phyloP scores from a whole-genome alignment of 179 eudicot genomes.

The Beta lomatogona region DNA sequence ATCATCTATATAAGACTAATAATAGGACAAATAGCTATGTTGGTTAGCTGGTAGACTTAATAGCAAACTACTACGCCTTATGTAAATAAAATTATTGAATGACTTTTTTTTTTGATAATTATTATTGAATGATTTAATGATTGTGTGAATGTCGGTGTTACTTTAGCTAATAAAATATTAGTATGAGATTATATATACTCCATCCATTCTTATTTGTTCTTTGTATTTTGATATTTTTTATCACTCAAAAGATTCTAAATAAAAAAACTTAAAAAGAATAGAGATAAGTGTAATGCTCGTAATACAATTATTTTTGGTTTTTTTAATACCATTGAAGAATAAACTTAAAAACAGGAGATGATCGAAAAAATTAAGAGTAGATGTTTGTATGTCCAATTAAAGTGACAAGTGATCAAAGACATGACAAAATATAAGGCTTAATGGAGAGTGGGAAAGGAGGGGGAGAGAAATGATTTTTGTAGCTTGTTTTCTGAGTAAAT shows the following conservation, averaged over 20 bases:
- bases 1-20: background rate
- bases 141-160: too few relatives aligned
- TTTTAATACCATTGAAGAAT: too few relatives aligned
- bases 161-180: too few relatives aligned
- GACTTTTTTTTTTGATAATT: too few relatives aligned
- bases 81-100: background rate
- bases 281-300: too few relatives aligned
- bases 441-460: conserved; percentile 1
- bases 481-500: background rate
- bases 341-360: too few relatives aligned
- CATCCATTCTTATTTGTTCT: too few relatives aligned
- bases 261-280: too few relatives aligned
- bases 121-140: background rate
- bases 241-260: too few relatives aligned
- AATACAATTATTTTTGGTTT: too few relatives aligned
- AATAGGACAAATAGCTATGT: conserved; percentile 7
- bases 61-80: background rate
- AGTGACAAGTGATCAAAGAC: conserved; percentile 19
- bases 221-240: too few relatives aligned
- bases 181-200: too few relatives aligned
- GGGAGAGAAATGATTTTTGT: background rate
- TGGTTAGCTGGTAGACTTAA: conserved; percentile 18
- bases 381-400: conserved; percentile 1
- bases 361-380: background rate
- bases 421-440: conserved; percentile 35